Base-by-base conservation (phyloP, 345 rosid genomes). In the Aegle marmelos region DNA sequence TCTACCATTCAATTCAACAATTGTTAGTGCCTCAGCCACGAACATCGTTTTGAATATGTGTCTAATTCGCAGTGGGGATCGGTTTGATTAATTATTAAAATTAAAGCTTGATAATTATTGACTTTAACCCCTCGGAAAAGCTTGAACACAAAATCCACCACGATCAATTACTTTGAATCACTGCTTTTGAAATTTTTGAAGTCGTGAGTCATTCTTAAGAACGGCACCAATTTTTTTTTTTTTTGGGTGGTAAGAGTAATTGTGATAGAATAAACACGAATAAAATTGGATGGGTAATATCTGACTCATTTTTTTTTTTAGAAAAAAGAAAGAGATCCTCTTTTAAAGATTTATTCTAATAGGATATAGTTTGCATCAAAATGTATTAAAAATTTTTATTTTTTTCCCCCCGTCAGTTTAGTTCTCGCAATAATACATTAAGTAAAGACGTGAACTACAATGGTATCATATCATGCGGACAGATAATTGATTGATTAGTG, bases 1-100 rank as follows among this genome's bases (percentile, higher is more conserved):
- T 56, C 25, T 7, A n/a, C 25, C 24, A 25, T 56, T 57, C n/a
- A 69, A 66, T 81, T 72, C 74, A 71, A 67, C 70, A 41, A 22
- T 58, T 73, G 9, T 53, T 22, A 68, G 78, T 81, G 81, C 76
- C 16, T 63, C 56, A 21, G 21, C 50, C 59, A 45, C 1, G 17
- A 45, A 45, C 60, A 69, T 78, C 57, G 74, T 63, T n/a, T 62
- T 14, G 19, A 22, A 65, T 2, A 7, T 3, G 31, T 28, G 81
- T 73, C 78, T 9, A 22, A 2, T 39, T n/a, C 54, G 16, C 59
- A 30, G 14, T 74, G 69, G 70, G 39, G 63, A 48, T 62, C 59
- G n/a, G 28, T 75, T 74, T 27, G 57, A 61, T 74, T 19, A 14
- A 50, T 39, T 62, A 28, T 73, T 14, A 34, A 31, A 50, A n/a